These are phyloP conservation scores for Tetrapisispora taiwanensis DNA, from an alignment of 805 yeast species.

Conservation along the genomic window DNA sequence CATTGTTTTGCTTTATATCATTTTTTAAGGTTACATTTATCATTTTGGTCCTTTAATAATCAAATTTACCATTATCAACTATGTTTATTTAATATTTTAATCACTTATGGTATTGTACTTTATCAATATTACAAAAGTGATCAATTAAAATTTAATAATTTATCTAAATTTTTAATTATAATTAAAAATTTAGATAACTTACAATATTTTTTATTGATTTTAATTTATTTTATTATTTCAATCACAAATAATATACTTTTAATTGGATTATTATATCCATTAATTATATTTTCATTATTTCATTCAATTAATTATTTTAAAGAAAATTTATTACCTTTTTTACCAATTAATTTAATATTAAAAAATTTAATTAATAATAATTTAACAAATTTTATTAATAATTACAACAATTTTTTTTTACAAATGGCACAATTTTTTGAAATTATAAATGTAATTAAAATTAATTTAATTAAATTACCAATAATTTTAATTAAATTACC, in stretches of 20 bases:
- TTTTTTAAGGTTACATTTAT: conserved; percentile 31
- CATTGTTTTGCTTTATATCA: conserved; percentile 41
- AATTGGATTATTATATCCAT: conserved; percentile 46
- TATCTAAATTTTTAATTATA: conserved; percentile 26
- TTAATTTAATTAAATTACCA: conserved; percentile 31
- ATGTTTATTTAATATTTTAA: conserved; percentile 41
- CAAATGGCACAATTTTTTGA: conserved; percentile 39
- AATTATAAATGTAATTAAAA: conserved; percentile 34
- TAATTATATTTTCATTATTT: conserved; percentile 52
- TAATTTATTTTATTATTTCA: conserved; percentile 35
- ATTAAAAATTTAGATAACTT: conserved; percentile 42
- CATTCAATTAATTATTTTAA: conserved; percentile 54
- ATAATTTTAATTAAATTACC: conserved; percentile 7
- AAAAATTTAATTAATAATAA: conserved; percentile 23
- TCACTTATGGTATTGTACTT: conserved; percentile 55
- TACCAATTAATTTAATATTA: conserved; percentile 28
- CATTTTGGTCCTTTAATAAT: conserved; percentile 32
- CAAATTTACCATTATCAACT: conserved; percentile 32
- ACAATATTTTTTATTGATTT: conserved; percentile 45
- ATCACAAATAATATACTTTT: conserved; percentile 32
- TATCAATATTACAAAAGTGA: conserved; percentile 45
- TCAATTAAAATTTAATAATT: conserved; percentile 24
- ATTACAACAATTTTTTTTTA: conserved; percentile 36
- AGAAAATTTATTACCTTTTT: conserved; percentile 42
- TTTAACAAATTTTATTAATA: conserved; percentile 29